Percentiles rank a stretch among this genome's conserved stretches.
These are phyloP conservation scores for Phaeosphaeriaceae sp. DNA, from an alignment of 2,329 filamentous ascomycete genomes.

Conservation along the genomic window DNA sequence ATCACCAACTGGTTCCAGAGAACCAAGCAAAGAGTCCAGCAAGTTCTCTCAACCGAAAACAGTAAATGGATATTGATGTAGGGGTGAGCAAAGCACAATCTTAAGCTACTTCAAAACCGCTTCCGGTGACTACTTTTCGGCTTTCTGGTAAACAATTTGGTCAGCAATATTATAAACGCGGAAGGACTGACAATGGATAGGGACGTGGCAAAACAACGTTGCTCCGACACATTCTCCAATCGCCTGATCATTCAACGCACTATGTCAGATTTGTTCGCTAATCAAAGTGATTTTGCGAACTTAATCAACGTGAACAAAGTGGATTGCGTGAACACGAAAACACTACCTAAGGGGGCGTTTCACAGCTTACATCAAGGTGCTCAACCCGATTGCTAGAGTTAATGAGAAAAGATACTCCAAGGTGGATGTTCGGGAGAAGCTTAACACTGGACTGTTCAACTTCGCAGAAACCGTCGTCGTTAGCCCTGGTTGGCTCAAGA, in stretches of 20 bases:
- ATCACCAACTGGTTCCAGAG: not conserved
- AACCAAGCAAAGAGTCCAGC: not conserved
- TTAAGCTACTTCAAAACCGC: constrained; percentile 33
- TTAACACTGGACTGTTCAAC: constrained; percentile 70
- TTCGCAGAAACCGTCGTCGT: constrained; percentile 67
- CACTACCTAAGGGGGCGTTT: constrained; percentile 58
- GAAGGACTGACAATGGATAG: constrained; percentile 45
- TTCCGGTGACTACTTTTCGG: constrained; percentile 67
- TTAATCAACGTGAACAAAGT: constrained; percentile 75
- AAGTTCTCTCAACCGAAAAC: not conserved
- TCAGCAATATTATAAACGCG: too few species aligned
- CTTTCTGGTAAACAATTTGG: constrained; percentile 55
- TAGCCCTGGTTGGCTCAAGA: constrained; percentile 73
- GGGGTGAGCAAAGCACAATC: constrained; percentile 12
- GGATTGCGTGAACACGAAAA: constrained; percentile 62
- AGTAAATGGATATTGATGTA: constrained; percentile 19
- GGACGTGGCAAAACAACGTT: constrained; percentile 75
- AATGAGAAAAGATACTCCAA: constrained; percentile 65
- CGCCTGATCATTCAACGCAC: constrained; percentile 70
- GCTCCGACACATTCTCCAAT: constrained; percentile 70
- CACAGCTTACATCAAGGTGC: constrained; percentile 60
- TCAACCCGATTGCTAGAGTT: constrained; percentile 72
- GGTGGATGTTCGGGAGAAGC: constrained; percentile 67
- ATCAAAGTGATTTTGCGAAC: constrained; percentile 79
- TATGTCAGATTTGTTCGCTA: constrained; percentile 76